phyloP scores from a whole-genome alignment of 805 yeast species.

The Wickerhamiella kurtzmanii region DNA sequence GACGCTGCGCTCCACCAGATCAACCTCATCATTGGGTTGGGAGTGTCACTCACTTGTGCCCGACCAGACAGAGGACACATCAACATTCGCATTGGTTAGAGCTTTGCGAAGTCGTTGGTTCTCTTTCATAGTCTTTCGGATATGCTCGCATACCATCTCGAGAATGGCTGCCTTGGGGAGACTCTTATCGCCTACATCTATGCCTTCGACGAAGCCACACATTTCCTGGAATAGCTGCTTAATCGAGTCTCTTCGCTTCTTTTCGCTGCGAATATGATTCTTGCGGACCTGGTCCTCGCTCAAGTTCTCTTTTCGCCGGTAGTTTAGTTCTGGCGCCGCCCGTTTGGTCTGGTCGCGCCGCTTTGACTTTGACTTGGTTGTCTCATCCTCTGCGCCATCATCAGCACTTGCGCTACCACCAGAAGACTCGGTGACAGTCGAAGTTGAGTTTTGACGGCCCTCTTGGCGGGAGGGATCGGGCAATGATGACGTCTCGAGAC shows the following conservation, averaged over 20 bases:
- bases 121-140: slow-evolving; percentile 16
- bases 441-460: not conserved
- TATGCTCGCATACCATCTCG: slow-evolving; percentile 18
- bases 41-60: too few species aligned
- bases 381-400: too few species aligned
- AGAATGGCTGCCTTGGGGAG: slow-evolving; percentile 23
- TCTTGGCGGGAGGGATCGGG: not conserved
- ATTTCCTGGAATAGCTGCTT: slow-evolving; percentile 27
- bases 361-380: too few species aligned
- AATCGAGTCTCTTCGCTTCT: slow-evolving; percentile 29
- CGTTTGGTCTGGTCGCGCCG: too few species aligned
- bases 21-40: too few species aligned
- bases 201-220: slow-evolving; percentile 26
- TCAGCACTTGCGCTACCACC: not conserved
- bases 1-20: too few species aligned
- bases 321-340: too few species aligned
- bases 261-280: slow-evolving; percentile 30
- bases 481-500: not conserved
- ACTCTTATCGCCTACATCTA: slow-evolving; percentile 4
- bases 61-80: slow-evolving; percentile 4
- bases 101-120: slow-evolving; percentile 19
- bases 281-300: slow-evolving; percentile 27
- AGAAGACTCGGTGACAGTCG: not conserved
- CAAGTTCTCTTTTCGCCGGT: slow-evolving; percentile 18
- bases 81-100: slow-evolving; percentile 16